phyloP scores from a whole-genome alignment of 352 stramenopile genomes.

The Thraustotheca clavata region DNA sequence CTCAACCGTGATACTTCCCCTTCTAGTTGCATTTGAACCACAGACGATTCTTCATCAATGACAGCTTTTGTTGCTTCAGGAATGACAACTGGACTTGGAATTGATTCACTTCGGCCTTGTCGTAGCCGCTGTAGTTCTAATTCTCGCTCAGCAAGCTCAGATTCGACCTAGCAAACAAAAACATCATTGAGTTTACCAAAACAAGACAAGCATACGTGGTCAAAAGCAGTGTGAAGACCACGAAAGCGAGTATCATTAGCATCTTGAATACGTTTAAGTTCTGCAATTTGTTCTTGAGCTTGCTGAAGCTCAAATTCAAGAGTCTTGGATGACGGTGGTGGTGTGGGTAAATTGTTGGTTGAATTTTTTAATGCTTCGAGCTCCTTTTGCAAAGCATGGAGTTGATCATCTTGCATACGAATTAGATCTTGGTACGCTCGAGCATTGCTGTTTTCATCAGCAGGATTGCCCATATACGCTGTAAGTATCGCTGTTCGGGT shows the following conservation, averaged over 20 bases:
- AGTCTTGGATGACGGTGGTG: background rate
- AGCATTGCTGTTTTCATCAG: slow-evolving; percentile 1
- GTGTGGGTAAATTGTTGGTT: background rate
- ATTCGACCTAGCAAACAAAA: background rate
- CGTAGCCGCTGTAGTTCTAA: background rate
- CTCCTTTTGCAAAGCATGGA: slow-evolving; percentile 43
- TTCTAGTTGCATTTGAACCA: background rate
- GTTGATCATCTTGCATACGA: slow-evolving; percentile 67
- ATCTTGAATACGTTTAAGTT: slow-evolving; percentile 2
- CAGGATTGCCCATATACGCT: slow-evolving; percentile 31
- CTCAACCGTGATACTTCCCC: background rate
- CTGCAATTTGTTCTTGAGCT: background rate
- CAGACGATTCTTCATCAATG: background rate
- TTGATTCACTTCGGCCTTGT: background rate
- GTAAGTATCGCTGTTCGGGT: slow-evolving; percentile 59
- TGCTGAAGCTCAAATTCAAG: background rate
- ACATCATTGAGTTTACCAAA: background rate
- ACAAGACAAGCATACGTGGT: background rate
- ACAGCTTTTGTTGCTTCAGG: background rate
- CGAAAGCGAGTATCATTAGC: slow-evolving; percentile 12
- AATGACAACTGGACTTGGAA: background rate
- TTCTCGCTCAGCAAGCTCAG: background rate
- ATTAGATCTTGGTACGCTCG: slow-evolving; percentile 69
- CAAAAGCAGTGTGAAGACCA: background rate
- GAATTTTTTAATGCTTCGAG: slow-evolving; percentile 26